phyloP scores from a whole-genome alignment of 768 basidiomycete species.

The Rhizopogon roseolus region DNA sequence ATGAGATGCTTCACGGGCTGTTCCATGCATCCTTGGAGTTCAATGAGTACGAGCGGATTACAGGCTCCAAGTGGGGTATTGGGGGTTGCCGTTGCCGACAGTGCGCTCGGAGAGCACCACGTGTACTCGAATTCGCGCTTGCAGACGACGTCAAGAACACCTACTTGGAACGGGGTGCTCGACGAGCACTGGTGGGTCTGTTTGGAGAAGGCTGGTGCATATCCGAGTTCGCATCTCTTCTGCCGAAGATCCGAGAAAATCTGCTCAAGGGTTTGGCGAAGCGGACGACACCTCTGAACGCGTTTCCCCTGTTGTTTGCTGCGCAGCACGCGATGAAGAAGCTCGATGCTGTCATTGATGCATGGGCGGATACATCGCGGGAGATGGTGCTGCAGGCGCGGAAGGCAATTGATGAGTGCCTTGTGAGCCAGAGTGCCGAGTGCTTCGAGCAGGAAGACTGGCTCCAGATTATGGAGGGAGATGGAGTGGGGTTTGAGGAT shows the following conservation, averaged over 20 bases:
- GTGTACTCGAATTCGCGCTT: conserved; percentile 79
- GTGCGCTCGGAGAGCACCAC: conserved; percentile 74
- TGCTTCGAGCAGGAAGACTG: conserved; percentile 72
- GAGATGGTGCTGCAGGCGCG: conserved; percentile 67
- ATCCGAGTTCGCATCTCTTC: conserved; percentile 69
- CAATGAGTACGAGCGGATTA: conserved; percentile 71
- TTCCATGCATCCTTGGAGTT: conserved; percentile 82
- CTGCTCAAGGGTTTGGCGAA: conserved; percentile 73
- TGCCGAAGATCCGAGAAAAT: conserved; percentile 57
- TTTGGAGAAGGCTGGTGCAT: conserved; percentile 91
- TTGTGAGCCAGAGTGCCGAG: conserved; percentile 53
- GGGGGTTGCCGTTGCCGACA: conserved; percentile 83
- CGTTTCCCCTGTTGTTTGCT: conserved; percentile 65
- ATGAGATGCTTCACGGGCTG: conserved; percentile 88
- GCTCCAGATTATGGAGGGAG: conserved; percentile 67
- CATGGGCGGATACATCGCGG: conserved; percentile 31
- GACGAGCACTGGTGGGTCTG: conserved; percentile 72
- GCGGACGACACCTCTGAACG: conserved; percentile 60
- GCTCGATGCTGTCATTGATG: conserved; percentile 52
- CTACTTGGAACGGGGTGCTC: conserved; percentile 64
- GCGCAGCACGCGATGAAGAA: conserved; percentile 57
- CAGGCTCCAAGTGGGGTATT: conserved; percentile 73
- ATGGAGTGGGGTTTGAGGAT: conserved; percentile 74
- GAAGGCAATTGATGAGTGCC: conserved; percentile 54
- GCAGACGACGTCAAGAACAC: conserved; percentile 73